Evolutionary conservation across 352 stramenopile species (phyloP), one percentile per base, ranked within the genome.

Genomic region (Phytophthora aleatoria): DNA sequence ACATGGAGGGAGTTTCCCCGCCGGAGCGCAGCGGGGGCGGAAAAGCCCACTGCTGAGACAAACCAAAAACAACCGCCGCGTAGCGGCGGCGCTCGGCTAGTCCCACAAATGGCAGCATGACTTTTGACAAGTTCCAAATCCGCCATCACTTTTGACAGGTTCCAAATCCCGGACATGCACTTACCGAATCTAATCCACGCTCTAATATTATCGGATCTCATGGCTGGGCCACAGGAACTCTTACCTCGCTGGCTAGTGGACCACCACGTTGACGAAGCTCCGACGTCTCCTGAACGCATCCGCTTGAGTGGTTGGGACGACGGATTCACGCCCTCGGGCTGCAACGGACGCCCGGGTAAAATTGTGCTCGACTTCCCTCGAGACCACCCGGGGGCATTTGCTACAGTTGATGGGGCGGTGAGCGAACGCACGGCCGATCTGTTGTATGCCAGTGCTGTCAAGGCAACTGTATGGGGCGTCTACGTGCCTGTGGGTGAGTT

Each of bases 291-390:
- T 39, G 64, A 57, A 3, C 69, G 31, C 55, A 69, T 69, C 52
- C 57, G 39, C 45, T 51, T 85, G n/a, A 53, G 41, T 36, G 43
- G 51, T 15, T 91, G 75, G 71, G 71, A 86, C 64, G 84, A 91
- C 31, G 76, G 74, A 16, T 91, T 93, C 63, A 86, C 71, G 5
- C 81, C 84, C 3, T 87, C 77, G 12, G 84, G 80, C 2, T 87
- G 76, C 63, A 67, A 65, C 33, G 49, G 31, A 15, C 71, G 69
- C 10, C 61, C 67, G 15, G 69, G 72, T 3, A 80, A 79, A 54
- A 81, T 93, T 27, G 65, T 89, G 5, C 56, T 68, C 24, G 62
- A 79, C 42, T 80, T 83, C 54, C 71, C 69, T 35, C 77, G 79
- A 38, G 69, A 77, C 13, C 64, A 60, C 20, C 68, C 62, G 1